Evolutionary conservation across 805 yeast species (phyloP), one percentile per base, ranked within the genome.

Genomic region (Candida schatavii): DNA sequence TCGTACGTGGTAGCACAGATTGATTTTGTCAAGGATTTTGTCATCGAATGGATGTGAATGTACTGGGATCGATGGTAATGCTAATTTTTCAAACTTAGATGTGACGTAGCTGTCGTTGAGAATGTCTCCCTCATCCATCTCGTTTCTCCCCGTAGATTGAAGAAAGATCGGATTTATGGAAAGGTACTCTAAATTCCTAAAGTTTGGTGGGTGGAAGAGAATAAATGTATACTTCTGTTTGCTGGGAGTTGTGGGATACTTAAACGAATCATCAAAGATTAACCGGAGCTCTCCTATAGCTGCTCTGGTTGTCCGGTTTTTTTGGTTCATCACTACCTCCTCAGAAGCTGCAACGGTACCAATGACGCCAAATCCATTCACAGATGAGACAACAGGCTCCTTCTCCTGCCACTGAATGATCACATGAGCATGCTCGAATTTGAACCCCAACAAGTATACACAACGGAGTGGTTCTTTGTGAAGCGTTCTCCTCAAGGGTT

Each of bases 141-240:
- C 62, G 11, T 23, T 23, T 23, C 27, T 23, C 11, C 27, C 27
- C 49, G 72, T 70, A 3, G 75, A 71, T 47, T 82, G 83, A 7
- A 89, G 70, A 3, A 79, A 64, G 3, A 88, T 85, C 0, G 96
- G 95, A n/a, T 72, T 66, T 3, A 82, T 57, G 0, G 97, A 82
- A 48, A 79, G 84, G 57, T 85, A 88, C 49, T 89, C 96, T 70
- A 90, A 72, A 44, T 77, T 74, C 22, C 70, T 71, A 15, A 84
- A 78, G 34, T 76, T 74, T 0, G 97, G 97, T 1, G 93, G 84
- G 20, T 76, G 75, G 55, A 79, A 89, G n/a, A 74, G 51, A 2
- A 61, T 43, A n/a, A 59, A 40, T 2, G 52, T 47, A 18, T 35
- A 21, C 28, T 27, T 29, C n/a, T 40, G 33, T 10, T 31, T 35